Conservation (phyloP, 2,329 filamentous ascomycete species). For the Zasmidium citrigriseum region DNA sequence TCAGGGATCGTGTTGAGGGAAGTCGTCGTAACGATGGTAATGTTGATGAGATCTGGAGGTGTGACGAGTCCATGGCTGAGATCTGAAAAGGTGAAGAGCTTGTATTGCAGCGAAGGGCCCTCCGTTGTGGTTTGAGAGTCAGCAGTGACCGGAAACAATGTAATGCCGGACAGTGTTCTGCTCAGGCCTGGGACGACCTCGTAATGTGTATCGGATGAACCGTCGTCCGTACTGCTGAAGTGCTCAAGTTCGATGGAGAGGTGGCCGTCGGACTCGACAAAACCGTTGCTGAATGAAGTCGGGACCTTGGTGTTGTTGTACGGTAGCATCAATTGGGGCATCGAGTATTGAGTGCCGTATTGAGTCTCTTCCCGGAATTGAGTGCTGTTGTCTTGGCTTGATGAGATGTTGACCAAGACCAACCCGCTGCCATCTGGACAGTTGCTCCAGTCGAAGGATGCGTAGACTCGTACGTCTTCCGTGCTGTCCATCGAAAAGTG, state of each 20-base stretch:
- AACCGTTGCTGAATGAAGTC: constrained; percentile 56
- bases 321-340: constrained; percentile 55
- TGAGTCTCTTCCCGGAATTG: constrained; percentile 10
- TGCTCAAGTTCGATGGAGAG: constrained; percentile 42
- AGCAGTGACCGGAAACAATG: constrained; percentile 43
- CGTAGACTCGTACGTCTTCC: constrained; percentile 56
- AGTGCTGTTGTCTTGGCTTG: constrained; percentile 43
- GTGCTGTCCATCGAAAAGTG: too few species aligned
- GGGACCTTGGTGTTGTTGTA: constrained; percentile 54
- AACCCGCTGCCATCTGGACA: constrained; percentile 41
- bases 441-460: constrained; percentile 59
- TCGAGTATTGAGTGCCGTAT: constrained; percentile 44
- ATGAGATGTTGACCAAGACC: constrained; percentile 54
- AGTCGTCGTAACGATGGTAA: constrained; percentile 29
- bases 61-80: too few species aligned
- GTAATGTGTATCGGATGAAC: too few species aligned
- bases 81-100: background rate
- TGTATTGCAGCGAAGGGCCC: background rate
- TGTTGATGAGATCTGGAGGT: constrained; percentile 42
- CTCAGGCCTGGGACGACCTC: too few species aligned
- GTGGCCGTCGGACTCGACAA: constrained; percentile 60
- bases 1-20: constrained; percentile 31
- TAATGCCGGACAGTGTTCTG: too few species aligned
- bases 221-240: constrained; percentile 25
- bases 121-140: constrained; percentile 48